Percentiles rank a stretch among this genome's conserved stretches.
These are phyloP conservation scores for Nemophila menziesii DNA, from an alignment of 257 asterid species.

Conservation along the genomic window DNA sequence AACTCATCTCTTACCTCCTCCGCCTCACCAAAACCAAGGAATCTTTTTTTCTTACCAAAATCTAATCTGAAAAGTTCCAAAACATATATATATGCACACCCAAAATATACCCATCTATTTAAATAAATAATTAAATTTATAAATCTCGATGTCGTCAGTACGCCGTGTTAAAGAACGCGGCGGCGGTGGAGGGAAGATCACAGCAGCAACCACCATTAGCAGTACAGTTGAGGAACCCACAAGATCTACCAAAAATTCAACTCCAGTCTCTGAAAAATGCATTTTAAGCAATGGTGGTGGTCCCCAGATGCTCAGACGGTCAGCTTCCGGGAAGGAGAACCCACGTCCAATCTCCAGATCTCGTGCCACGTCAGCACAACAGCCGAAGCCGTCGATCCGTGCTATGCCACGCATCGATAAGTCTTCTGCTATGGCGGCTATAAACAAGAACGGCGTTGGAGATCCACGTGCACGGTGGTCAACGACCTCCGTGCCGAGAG, in stretches of 20 bases:
- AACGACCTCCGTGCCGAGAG: constrained; percentile 59
- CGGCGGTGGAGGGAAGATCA: constrained; percentile 26
- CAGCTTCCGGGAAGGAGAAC: constrained; percentile 55
- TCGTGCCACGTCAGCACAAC: constrained; percentile 30
- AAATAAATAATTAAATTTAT: too few species aligned
- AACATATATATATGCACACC: not conserved
- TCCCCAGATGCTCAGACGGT: constrained; percentile 12
- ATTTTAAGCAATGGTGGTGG: constrained; percentile 8
- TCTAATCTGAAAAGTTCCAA: not conserved
- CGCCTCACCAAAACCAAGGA: not conserved
- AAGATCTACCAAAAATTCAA: constrained; percentile 12
- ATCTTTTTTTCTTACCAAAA: not conserved
- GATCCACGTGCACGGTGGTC: constrained; percentile 46
- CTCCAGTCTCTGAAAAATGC: constrained; percentile 40
- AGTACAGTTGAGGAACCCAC: not conserved
- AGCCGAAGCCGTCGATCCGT: constrained; percentile 31
- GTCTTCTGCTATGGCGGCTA: constrained; percentile 15
- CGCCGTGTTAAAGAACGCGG: constrained; percentile 60
- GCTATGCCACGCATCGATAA: constrained; percentile 53
- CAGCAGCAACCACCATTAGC: constrained; percentile 16
- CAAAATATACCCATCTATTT: too few species aligned
- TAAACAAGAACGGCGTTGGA: constrained; percentile 12
- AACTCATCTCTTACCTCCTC: not conserved
- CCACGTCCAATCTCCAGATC: constrained; percentile 42
- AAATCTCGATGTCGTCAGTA: constrained; percentile 40